A percentile compares a stretch with the other conserved stretches of the same genome.
These are phyloP conservation scores for Bretziella fagacearum DNA, from an alignment of 2,329 filamentous ascomycete genomes.

Conservation along the genomic window DNA sequence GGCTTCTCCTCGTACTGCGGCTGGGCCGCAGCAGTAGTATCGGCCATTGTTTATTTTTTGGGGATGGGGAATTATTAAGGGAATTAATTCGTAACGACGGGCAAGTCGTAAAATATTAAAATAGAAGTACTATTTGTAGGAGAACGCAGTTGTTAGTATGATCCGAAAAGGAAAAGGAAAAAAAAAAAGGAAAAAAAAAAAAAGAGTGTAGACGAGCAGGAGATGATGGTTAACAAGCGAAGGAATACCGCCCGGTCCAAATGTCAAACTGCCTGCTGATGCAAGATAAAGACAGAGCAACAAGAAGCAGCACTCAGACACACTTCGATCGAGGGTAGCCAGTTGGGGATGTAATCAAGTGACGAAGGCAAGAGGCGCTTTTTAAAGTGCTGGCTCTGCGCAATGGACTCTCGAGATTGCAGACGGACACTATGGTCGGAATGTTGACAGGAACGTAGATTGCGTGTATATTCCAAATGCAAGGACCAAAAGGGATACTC, in stretches of 20 bases:
- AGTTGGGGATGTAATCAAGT: not conserved
- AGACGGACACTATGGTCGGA: not conserved
- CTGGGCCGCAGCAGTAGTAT: conserved; percentile 33
- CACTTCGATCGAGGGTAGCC: not conserved
- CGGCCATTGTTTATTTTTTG: conserved; percentile 31
- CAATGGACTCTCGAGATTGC: not conserved
- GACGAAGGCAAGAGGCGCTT: not conserved
- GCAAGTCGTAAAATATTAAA: conserved; percentile 15
- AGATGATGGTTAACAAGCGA: not conserved
- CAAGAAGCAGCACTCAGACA: not conserved
- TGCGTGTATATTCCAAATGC: conserved; percentile 6
- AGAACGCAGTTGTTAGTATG: not conserved
- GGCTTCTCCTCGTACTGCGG: conserved; percentile 48
- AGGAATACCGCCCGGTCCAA: not conserved
- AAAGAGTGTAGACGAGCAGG: not conserved
- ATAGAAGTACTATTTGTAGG: conserved; percentile 12
- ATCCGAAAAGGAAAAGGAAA: too few species aligned
- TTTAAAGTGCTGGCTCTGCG: not conserved
- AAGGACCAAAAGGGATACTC: conserved; percentile 9
- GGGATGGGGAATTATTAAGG: conserved; percentile 10
- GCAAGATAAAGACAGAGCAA: not conserved
- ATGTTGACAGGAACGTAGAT: conserved; percentile 17
- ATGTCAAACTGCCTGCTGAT: not conserved
- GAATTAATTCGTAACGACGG: conserved; percentile 13
- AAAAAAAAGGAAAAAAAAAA: not conserved